Base-by-base conservation (phyloP, 2,329 filamentous ascomycete species). In the Neocatenulostroma microsporum region DNA sequence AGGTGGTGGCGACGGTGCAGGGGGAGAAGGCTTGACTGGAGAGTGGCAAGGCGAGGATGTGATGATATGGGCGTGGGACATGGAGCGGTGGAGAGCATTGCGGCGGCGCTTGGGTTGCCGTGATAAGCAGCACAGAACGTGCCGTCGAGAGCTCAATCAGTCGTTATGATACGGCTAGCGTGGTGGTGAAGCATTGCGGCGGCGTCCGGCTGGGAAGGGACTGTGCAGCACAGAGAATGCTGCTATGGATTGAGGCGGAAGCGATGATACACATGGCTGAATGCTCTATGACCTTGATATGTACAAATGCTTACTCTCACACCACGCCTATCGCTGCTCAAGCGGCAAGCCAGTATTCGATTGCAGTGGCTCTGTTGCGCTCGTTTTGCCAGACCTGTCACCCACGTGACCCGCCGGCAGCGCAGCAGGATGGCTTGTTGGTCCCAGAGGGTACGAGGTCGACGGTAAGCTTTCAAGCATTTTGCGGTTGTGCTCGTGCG, bases 1-100 rank as follows among this genome's bases (percentile, higher is more conserved):
- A 78, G 58, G 75, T 96, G 10, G 80, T 98, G 44, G 89, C 89
- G 36, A 96, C 91, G 2, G 93, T 96, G 44, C 88, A 96, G 62
- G 91, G 89, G 28, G 84, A 95, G 67, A 78, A 74, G 66, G 26
- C 28, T 28, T 41, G 42, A 44, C 14, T 3, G 23, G 23, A 25
- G 21, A 8, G 11, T 8, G n/a, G n/a, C n/a, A n/a, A n/a, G 25
- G 10, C 6, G 13, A 3, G 23, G 20, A 29, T 21, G 8, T 15
- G 8, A 20, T 7, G 20, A 19, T 4, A 8, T 32, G 19, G 21
- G 30, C 17, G 14, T 21, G 19, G 30, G 17, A 9, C 20, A 14
- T 9, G 19, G 5, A n/a, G 27, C n/a, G n/a, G n/a, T n/a, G 8
- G 11, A n/a, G 5, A 15, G 27, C 27, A 30, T 30, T 4, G 27